Percentiles rank a stretch among this genome's conserved stretches.
Conservation (phyloP, 1,284 basidiomycete genomes). For the Boletus sp. region DNA sequence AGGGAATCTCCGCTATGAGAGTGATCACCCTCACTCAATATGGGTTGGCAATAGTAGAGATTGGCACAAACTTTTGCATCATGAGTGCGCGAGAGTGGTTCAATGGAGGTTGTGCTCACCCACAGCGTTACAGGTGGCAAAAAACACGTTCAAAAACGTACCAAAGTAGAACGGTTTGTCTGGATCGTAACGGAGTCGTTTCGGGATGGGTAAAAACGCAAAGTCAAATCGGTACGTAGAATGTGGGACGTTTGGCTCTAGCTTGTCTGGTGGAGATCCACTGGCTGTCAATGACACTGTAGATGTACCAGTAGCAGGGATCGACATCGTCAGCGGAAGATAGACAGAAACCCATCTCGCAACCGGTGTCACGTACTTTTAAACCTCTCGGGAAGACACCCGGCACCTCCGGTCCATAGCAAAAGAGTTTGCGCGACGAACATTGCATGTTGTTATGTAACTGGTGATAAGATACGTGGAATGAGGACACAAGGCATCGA, state of each 20-base stretch:
- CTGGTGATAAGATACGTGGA: too few relatives aligned
- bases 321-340: too few relatives aligned
- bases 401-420: neutral
- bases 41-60: constrained; percentile 66
- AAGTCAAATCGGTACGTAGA: constrained; percentile 37
- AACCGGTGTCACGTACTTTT: constrained; percentile 4
- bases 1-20: too few relatives aligned
- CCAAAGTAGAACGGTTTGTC: constrained; percentile 55
- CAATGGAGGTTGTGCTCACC: too few relatives aligned
- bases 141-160: constrained; percentile 45
- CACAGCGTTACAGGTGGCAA: too few relatives aligned
- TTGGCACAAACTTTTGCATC: constrained; percentile 31
- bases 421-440: neutral
- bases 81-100: neutral
- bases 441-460: too few relatives aligned
- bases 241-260: too few relatives aligned
- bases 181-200: constrained; percentile 55
- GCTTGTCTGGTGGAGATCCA: too few relatives aligned
- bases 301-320: too few relatives aligned
- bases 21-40: constrained; percentile 43
- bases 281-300: too few relatives aligned
- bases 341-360: neutral
- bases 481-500: too few relatives aligned
- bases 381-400: constrained; percentile 1
- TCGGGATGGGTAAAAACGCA: constrained; percentile 61